A percentile compares a stretch with the other conserved stretches of the same genome.
Evolutionary conservation across 2,329 filamentous ascomycete species (phyloP).

Genomic region (Hypoxylon sp.): DNA sequence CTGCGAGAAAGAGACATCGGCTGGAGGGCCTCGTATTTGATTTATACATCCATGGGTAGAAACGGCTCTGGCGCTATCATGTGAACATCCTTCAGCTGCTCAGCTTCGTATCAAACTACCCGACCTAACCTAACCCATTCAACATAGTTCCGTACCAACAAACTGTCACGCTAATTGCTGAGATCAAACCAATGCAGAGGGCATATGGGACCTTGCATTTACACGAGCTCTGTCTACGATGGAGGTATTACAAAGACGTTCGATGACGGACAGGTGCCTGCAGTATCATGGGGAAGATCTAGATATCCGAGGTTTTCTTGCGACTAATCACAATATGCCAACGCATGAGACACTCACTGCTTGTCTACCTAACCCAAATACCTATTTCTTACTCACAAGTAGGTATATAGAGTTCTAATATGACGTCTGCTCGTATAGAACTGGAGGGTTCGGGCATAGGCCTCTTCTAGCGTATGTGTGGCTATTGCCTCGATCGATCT

Average conservation of each 20-base stretch:
- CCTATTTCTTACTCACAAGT: background rate
- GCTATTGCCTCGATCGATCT: background rate
- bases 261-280: conserved; percentile 18
- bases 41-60: conserved; percentile 9
- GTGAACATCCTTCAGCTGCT: conserved; percentile 4
- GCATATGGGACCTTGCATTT: conserved; percentile 26
- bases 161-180: conserved; percentile 11
- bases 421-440: conserved; percentile 2
- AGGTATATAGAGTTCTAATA: background rate
- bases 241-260: conserved; percentile 19
- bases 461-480: conserved; percentile 1
- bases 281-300: conserved; percentile 12
- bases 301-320: conserved; percentile 8
- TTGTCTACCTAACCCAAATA: background rate
- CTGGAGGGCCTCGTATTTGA: conserved; percentile 24
- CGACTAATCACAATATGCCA: conserved; percentile 41
- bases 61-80: conserved; percentile 1
- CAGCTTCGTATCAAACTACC: conserved; percentile 4
- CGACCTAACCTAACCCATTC: background rate
- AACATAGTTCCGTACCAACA: conserved; percentile 3
- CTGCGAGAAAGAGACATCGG: conserved; percentile 9
- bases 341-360: conserved; percentile 36
- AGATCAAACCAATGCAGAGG: conserved; percentile 6
- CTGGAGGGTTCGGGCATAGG: background rate
- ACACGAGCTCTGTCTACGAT: background rate